These are phyloP conservation scores for Leishmania guyanensis DNA, from an alignment of 208 protist species.

Conservation along the genomic window DNA sequence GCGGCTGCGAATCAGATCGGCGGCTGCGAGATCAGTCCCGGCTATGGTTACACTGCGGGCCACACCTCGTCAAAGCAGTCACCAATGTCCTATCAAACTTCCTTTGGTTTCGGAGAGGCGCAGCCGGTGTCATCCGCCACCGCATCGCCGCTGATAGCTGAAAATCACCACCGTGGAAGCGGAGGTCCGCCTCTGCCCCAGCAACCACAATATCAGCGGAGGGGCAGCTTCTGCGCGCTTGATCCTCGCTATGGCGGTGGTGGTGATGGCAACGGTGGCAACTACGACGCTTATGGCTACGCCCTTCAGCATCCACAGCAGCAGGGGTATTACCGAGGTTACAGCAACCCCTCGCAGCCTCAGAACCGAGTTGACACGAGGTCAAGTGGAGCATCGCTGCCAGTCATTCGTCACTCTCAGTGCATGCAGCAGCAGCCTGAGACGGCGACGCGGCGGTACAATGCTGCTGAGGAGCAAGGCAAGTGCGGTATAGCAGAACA, in stretches of 20 bases:
- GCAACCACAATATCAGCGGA: slow-evolving; percentile 10
- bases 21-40: not conserved
- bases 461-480: not conserved
- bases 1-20: not conserved
- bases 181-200: not conserved
- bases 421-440: not conserved
- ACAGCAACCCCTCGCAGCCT: not conserved
- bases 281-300: not conserved
- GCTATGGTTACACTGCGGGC: slow-evolving; percentile 11
- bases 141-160: not conserved
- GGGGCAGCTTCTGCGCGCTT: not conserved
- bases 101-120: not conserved
- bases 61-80: slow-evolving; percentile 5
- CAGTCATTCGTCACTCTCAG: not conserved
- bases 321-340: not conserved
- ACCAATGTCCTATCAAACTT: not conserved
- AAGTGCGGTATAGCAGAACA: not conserved
- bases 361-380: slow-evolving; percentile 1
- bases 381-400: not conserved
- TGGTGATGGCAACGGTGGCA: not conserved
- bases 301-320: not conserved
- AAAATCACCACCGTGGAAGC: not conserved
- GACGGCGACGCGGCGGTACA: not conserved
- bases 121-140: not conserved
- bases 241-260: slow-evolving; percentile 6